phyloP scores from a whole-genome alignment of 75 land plant species.

The Cryptomeria japonica region DNA sequence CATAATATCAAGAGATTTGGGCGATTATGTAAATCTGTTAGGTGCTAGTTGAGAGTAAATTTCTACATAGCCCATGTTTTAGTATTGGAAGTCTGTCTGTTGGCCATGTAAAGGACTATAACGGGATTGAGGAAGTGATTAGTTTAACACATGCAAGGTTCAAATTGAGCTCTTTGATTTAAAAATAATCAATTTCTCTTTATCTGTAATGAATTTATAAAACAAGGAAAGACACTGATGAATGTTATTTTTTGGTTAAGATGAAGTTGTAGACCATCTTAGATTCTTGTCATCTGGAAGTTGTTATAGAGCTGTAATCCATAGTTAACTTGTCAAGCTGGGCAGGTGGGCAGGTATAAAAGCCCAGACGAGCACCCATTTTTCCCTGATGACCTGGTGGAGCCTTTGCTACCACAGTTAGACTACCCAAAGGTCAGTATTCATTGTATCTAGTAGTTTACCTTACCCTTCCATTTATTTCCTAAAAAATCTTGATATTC shows the following conservation, averaged over 20 bases:
- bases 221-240: neutral
- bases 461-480: neutral
- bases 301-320: neutral
- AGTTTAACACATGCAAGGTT: neutral
- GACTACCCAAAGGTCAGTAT: constrained; percentile 48
- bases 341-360: constrained; percentile 78
- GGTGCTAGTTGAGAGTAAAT: neutral
- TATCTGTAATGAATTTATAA: neutral
- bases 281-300: neutral
- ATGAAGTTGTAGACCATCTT: neutral
- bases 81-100: neutral
- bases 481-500: neutral
- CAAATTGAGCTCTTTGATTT: neutral
- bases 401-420: constrained; percentile 42
- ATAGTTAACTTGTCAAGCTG: neutral
- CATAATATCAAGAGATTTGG: neutral
- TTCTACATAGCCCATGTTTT: neutral
- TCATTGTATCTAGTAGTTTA: neutral
- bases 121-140: neutral
- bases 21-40: neutral
- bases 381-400: constrained; percentile 61
- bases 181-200: neutral
- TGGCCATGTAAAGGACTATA: neutral
- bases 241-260: neutral
- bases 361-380: constrained; percentile 85